These are phyloP conservation scores for Umbilicus rupestris DNA, from an alignment of 164 flowering plant species.

Conservation along the genomic window DNA sequence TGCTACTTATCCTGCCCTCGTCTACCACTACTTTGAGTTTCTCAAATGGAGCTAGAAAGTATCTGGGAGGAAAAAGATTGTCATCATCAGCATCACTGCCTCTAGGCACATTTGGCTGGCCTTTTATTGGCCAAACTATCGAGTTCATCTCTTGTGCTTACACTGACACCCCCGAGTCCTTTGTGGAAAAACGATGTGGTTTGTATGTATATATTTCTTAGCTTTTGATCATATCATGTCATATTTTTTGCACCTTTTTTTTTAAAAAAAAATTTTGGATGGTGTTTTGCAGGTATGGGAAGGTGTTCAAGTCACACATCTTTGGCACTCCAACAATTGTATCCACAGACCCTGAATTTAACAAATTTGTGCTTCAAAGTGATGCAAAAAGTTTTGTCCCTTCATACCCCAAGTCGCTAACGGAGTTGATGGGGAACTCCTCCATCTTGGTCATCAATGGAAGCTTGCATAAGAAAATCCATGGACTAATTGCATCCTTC, in stretches of 20 bases:
- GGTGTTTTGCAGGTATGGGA: slow-evolving; percentile 61
- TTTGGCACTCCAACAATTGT: slow-evolving; percentile 76
- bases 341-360: slow-evolving; percentile 89
- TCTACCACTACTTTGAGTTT: not conserved
- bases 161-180: slow-evolving; percentile 68
- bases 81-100: slow-evolving; percentile 33
- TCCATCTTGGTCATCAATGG: slow-evolving; percentile 81
- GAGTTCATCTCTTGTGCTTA: slow-evolving; percentile 82
- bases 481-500: slow-evolving; percentile 80
- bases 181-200: slow-evolving; percentile 73
- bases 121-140: slow-evolving; percentile 76
- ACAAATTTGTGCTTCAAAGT: slow-evolving; percentile 58
- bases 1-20: not conserved
- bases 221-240: not conserved
- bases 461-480: slow-evolving; percentile 68
- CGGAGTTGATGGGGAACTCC: slow-evolving; percentile 82
- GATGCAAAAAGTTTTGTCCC: slow-evolving; percentile 70
- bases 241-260: not conserved
- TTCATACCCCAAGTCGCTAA: slow-evolving; percentile 76
- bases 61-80: slow-evolving; percentile 11
- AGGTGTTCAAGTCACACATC: slow-evolving; percentile 91
- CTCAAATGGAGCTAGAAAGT: not conserved
- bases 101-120: slow-evolving; percentile 74
- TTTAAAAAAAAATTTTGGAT: too few species aligned
- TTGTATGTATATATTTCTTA: slow-evolving; percentile 37